Conservation (phyloP, 1,284 basidiomycete species). For the Irpex lacteus region DNA sequence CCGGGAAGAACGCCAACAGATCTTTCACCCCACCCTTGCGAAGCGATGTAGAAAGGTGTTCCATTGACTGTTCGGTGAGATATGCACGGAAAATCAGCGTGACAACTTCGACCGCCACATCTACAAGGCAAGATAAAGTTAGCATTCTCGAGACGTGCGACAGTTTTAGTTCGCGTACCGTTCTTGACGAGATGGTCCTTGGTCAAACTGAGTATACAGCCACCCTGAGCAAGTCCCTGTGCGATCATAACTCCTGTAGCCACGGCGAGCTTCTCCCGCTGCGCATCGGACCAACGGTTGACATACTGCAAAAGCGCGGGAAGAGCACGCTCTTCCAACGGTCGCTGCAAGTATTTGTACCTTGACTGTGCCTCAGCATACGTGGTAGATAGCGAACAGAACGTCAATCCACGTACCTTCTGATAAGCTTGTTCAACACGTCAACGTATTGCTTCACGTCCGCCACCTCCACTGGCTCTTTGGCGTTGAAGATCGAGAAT, state of each 20-base stretch:
- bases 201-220: conserved; percentile 78
- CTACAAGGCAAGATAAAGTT: conserved; percentile 35
- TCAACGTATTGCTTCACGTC: conserved; percentile 92
- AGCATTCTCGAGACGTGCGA: background rate
- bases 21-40: conserved; percentile 86
- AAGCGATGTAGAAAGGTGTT: conserved; percentile 76
- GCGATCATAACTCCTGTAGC: conserved; percentile 81
- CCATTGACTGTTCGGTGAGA: conserved; percentile 80
- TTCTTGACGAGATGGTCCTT: conserved; percentile 97
- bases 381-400: background rate
- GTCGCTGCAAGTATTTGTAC: conserved; percentile 98
- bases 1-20: conserved; percentile 84
- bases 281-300: conserved; percentile 74
- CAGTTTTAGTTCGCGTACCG: conserved; percentile 41
- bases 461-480: conserved; percentile 72
- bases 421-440: conserved; percentile 92
- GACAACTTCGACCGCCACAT: conserved; percentile 75
- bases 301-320: conserved; percentile 88
- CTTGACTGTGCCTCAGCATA: conserved; percentile 35
- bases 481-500: conserved; percentile 83
- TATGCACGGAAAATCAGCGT: conserved; percentile 81
- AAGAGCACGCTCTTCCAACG: conserved; percentile 84
- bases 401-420: conserved; percentile 55
- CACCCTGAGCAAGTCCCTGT: conserved; percentile 75
- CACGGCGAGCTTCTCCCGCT: conserved; percentile 79